Percentiles rank a stretch among this genome's conserved stretches.
Conservation (phyloP, 441 rosid genomes). For the Erodium texanum region DNA sequence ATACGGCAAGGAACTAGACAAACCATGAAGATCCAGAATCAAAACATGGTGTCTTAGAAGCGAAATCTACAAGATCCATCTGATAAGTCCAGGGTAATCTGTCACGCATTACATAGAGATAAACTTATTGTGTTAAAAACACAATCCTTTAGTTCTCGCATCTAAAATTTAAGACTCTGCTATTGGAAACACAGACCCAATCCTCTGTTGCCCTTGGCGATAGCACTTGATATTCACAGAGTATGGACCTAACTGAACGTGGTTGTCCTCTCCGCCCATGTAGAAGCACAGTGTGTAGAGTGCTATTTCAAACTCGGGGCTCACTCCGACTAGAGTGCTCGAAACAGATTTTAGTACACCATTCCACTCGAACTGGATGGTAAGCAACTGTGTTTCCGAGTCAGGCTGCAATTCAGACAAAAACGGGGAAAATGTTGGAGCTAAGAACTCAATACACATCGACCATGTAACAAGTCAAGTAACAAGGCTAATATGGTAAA, state of each 20-base stretch:
- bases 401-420: constrained; percentile 49
- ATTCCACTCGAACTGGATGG: constrained; percentile 84
- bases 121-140: no score
- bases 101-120: neutral
- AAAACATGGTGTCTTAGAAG: neutral
- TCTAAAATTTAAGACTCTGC: constrained; percentile 37
- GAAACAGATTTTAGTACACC: constrained; percentile 86
- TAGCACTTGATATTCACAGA: constrained; percentile 84
- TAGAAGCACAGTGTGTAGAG: constrained; percentile 75
- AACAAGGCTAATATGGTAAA: no score
- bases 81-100: neutral
- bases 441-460: neutral
- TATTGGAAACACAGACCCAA: constrained; percentile 75
- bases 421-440: neutral
- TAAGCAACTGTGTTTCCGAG: constrained; percentile 74
- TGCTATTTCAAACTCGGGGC: constrained; percentile 91
- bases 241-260: constrained; percentile 73
- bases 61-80: neutral
- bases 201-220: constrained; percentile 43
- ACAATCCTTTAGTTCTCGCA: no score
- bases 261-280: constrained; percentile 72
- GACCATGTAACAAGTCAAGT: neutral
- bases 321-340: constrained; percentile 70
- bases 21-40: neutral
- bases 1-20: neutral